phyloP scores from a whole-genome alignment of 2,329 filamentous ascomycete genomes.

The Aspergillus sp. region DNA sequence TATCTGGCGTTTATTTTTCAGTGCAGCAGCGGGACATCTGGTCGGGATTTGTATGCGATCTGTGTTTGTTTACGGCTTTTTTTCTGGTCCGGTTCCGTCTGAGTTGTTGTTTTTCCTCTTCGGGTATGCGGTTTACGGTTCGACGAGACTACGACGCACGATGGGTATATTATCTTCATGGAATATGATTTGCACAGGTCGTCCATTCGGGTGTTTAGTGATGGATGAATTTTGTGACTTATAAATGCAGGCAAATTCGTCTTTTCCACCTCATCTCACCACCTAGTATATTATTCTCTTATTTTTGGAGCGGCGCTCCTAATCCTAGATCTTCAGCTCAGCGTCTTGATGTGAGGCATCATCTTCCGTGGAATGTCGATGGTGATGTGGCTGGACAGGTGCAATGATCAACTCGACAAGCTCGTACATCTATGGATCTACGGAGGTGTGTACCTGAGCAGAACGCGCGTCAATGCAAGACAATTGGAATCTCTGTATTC shows the following conservation, averaged over 20 bases:
- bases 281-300: neutral
- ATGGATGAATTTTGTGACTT: constrained; percentile 5
- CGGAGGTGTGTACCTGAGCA: neutral
- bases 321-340: neutral
- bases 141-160: constrained; percentile 21
- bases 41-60: no score
- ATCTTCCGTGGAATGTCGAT: neutral
- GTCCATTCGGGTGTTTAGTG: constrained; percentile 2
- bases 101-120: constrained; percentile 4
- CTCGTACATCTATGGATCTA: neutral
- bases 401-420: neutral
- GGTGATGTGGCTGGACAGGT: neutral
- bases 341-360: neutral
- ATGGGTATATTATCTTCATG: constrained; percentile 8
- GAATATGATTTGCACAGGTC: neutral
- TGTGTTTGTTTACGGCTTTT: constrained; percentile 2
- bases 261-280: neutral
- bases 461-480: no score
- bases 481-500: no score
- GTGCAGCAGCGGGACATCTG: no score
- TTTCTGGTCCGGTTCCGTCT: neutral
- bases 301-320: neutral
- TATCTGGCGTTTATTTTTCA: no score
- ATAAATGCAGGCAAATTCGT: neutral
- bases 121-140: constrained; percentile 6